A percentile compares a stretch with the other conserved stretches of the same genome.
Conservation (phyloP, 2,329 filamentous ascomycete species). For the Didymella glomerata region DNA sequence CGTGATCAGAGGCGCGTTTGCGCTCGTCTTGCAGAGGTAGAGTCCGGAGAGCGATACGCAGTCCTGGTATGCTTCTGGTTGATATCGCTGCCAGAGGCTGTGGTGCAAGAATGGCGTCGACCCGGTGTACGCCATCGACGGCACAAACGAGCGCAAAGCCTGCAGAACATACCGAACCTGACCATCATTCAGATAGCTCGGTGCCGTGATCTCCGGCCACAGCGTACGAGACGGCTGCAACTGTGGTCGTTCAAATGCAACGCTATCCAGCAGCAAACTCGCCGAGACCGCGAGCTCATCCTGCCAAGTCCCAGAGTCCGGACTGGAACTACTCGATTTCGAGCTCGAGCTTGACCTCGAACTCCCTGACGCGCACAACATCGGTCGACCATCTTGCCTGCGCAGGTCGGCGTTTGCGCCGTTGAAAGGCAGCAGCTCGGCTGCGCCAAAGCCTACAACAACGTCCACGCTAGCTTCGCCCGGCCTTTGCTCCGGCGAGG, state of each 20-base stretch:
- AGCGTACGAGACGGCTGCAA: background rate
- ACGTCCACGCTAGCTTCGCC: conserved; percentile 8
- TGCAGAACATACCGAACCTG: conserved; percentile 29
- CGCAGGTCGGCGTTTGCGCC: conserved; percentile 12
- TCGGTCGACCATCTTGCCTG: conserved; percentile 3
- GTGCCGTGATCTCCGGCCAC: conserved; percentile 16
- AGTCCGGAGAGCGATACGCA: conserved; percentile 36
- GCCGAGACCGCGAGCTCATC: conserved; percentile 17
- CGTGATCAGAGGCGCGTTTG: conserved; percentile 29
- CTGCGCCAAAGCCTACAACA: background rate
- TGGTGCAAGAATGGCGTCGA: conserved; percentile 37
- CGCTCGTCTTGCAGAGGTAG: conserved; percentile 35
- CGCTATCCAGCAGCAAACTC: conserved; percentile 3
- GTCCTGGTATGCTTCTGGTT: conserved; percentile 41
- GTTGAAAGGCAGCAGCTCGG: conserved; percentile 14
- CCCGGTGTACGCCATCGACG: conserved; percentile 35
- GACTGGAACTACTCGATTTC: conserved; percentile 22
- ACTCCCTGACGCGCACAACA: background rate
- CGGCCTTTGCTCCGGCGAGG: conserved; percentile 22
- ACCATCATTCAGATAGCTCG: conserved; percentile 22
- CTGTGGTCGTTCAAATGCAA: background rate
- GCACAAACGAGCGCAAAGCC: conserved; percentile 30
- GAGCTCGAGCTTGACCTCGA: conserved; percentile 11
- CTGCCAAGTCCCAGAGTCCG: conserved; percentile 19
- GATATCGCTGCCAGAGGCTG: conserved; percentile 29